Base-by-base conservation (phyloP, 2,329 filamentous ascomycete species). In the Metarhizium humberi region DNA sequence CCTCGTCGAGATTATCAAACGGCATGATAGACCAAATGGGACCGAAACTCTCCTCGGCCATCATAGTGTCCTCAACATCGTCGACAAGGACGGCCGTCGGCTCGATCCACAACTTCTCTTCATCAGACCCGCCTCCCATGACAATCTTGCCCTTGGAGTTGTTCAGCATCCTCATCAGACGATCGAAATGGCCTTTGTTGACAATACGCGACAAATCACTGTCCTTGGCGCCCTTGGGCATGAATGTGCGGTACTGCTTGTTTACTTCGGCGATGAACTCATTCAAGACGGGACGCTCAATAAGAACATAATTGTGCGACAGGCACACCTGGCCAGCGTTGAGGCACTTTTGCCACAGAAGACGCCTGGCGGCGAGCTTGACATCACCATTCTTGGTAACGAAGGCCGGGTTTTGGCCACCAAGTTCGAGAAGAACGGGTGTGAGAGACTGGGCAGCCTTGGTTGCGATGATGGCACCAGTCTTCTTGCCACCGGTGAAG, bases 241-340 rank as follows among this genome's bases (percentile, higher is more conserved):
- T 95, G 75, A 95, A 95, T 55, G 88, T 81, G 52, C 83, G 79
- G 65, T 88, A 79, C 7, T 84, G 81, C 48, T 77, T 78, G 67
- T 88, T 87, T 64, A 97, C 79, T 65, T 88, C 82, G 54, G 82
- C 78, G 59, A 97, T 75, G 63, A 97, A 90, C 32, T 79, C 75
- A 14, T 84, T 77, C 32, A 92, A 73, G 4, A 92, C 78, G 49
- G 84, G 81, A 61, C 83, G 84, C 67, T 97, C 90, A 32, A 95
- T 82, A 52, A 96, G 78, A 53, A 89, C 85, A 72, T 96, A 96
- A 76, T 97, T 96, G 66, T 96, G 91, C 30, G 86, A 90, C 59
- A 96, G 81, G 70, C 94, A 99, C 60, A 96, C 80, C 73, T 99
- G 94, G 29, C 94, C 94, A 4, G 88, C 87, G 68, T 94, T 94